Percentiles rank a stretch among this genome's conserved stretches.
Evolutionary conservation across 441 rosid genomes (phyloP).

Genomic region (Erodium chrysanthum): DNA sequence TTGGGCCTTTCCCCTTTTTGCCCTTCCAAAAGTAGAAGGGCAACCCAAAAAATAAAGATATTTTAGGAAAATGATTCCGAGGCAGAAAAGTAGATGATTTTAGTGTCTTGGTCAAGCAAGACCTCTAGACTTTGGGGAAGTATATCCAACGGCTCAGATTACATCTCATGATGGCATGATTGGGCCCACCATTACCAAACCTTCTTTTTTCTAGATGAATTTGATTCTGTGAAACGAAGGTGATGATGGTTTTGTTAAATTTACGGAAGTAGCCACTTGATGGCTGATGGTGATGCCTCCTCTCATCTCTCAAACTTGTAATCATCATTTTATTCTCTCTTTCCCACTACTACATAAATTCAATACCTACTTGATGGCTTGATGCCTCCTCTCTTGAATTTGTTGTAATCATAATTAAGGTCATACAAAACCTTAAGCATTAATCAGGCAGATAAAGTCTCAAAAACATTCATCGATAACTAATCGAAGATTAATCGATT

Average conservation of each 20-base stretch:
- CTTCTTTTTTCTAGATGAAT: neutral
- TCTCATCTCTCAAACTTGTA: no score
- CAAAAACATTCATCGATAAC: no score
- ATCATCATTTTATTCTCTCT: no score
- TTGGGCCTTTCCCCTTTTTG: neutral
- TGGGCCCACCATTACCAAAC: neutral
- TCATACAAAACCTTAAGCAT: no score
- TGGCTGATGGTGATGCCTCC: neutral
- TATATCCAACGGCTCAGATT: neutral
- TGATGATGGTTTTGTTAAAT: neutral
- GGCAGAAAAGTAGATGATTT: neutral
- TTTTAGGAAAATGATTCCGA: neutral
- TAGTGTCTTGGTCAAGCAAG: neutral
- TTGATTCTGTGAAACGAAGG: no score
- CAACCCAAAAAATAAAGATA: neutral
- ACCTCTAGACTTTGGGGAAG: neutral
- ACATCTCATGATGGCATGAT: neutral
- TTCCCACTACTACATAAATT: no score
- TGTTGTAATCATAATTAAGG: no score
- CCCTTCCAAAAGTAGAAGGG: neutral
- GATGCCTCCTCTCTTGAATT: no score
- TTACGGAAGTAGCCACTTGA: neutral
- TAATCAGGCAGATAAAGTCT: no score
- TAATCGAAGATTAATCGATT: no score
- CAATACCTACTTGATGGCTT: no score